Evolutionary conservation across 345 rosid genomes (phyloP).

Genomic region (Eucalyptus erythrocorys): DNA sequence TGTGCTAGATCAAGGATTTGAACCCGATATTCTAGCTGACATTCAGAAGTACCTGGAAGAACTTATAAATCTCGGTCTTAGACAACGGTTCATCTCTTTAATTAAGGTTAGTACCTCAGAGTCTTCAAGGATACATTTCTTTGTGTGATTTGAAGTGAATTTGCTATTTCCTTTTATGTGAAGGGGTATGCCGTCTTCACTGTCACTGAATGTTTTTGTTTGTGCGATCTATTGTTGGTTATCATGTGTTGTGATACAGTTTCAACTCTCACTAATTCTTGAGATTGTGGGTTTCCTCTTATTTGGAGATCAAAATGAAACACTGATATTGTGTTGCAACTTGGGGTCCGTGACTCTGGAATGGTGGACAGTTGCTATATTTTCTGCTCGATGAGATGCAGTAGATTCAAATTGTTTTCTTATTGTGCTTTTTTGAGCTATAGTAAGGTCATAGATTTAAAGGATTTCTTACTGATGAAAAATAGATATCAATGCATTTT

Average conservation of each 20-base stretch:
- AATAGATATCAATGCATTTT: not conserved
- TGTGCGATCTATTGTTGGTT: not conserved
- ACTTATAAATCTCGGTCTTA: constrained; percentile 59
- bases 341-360: not conserved
- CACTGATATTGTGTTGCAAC: not conserved
- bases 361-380: not conserved
- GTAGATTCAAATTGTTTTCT: not conserved
- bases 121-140: not conserved
- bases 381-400: not conserved
- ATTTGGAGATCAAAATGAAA: not conserved
- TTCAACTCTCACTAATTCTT: not conserved
- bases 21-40: constrained; percentile 60
- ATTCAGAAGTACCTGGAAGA: constrained; percentile 74
- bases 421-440: not conserved
- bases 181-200: not conserved
- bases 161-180: not conserved
- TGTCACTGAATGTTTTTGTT: not conserved
- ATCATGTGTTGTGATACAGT: not conserved
- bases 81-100: constrained; percentile 65
- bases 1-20: constrained; percentile 81
- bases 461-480: not conserved
- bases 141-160: not conserved
- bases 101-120: constrained; percentile 41
- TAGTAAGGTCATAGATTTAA: not conserved
- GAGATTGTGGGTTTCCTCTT: not conserved